Evolutionary conservation across 2,329 filamentous ascomycete species (phyloP).

Genomic region (Arthrobotrys entomopaga): DNA sequence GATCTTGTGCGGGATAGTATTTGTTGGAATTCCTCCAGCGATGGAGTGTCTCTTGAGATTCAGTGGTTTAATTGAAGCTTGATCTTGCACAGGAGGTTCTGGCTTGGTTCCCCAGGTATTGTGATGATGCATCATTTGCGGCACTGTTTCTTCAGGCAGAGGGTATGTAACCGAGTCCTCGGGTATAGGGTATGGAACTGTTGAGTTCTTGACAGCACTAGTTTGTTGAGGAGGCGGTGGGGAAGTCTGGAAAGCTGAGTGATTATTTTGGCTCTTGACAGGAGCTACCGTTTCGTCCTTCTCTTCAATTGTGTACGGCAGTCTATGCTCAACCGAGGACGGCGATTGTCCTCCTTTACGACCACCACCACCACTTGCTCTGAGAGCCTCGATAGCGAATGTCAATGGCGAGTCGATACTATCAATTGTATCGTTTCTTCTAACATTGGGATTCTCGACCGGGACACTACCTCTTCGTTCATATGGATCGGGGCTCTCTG

Average conservation of each 20-base stretch:
- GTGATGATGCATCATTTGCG: conserved; percentile 19
- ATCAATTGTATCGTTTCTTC: conserved; percentile 48
- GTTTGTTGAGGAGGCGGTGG: conserved; percentile 12
- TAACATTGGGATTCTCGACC: conserved; percentile 18
- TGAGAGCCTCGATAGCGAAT: conserved; percentile 47
- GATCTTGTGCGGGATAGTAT: conserved; percentile 4
- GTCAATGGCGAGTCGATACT: conserved; percentile 52
- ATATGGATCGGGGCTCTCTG: conserved; percentile 47
- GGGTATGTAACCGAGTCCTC: conserved; percentile 3
- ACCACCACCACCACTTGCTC: conserved; percentile 33
- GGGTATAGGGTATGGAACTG: conserved; percentile 20
- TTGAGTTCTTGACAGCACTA: conserved; percentile 14
- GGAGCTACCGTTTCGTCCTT: conserved; percentile 37
- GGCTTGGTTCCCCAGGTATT: conserved; percentile 28
- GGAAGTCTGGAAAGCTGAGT: conserved; percentile 12
- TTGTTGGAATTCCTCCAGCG: conserved; percentile 4
- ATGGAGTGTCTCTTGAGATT: conserved; percentile 40
- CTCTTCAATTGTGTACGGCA: conserved; percentile 48
- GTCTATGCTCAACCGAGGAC: conserved; percentile 43
- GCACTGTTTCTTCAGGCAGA: conserved; percentile 20
- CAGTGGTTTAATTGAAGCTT: conserved; percentile 35
- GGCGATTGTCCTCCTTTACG: conserved; percentile 43
- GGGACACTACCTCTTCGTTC: conserved; percentile 25
- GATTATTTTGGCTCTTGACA: conserved; percentile 31
- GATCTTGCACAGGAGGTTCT: conserved; percentile 22